Evolutionary conservation across 1,284 basidiomycete genomes (phyloP), one percentile per base, ranked within the genome.

Genomic region (Apiotrichum porosum): DNA sequence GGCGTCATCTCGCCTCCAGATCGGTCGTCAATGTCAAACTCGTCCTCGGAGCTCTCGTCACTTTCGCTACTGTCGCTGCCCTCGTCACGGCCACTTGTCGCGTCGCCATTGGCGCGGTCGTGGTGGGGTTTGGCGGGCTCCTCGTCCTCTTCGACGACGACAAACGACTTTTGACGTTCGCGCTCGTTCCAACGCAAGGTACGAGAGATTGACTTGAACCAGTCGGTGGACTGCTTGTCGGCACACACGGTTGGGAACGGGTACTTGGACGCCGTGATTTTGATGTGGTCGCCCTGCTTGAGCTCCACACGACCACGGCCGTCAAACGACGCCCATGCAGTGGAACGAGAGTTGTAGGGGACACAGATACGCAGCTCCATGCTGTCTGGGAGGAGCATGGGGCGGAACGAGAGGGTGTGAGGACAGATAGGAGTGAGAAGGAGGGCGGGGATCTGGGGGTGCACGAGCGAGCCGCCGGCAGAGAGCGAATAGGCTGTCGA

Each of bases 401-500:
- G 95, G 37, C 95, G 83, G 81, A 99, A 99, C 4, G 92, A 97
- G 9, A 99, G 80, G 0, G 95, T 99, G 72, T 99, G 95, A 0
- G 95, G 95, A 66, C 95, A 98, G 54, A 99, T 97, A 2, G 95
- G 95, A 1, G 92, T 94, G 62, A 99, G 94, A 50, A 98, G 79
- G 51, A 99, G 80, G 0, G 95, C 89, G 0, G 95, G 95, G 44
- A 98, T 97, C 69, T 97, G 92, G 3, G 95, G 95, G 69, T 98
- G 94, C 9, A 93, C 94, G 34, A 99, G 82, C 1, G 94, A 97
- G 26, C 95, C 95, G 41, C 95, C 95, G 3, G 95, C 95, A 18
- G 95, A 98, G 24, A 98, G 78, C 82, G 92, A 97, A 73, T 99
- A 99, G 4, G 95, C 95, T 3, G 95, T 99, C 0, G 94, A 97